phyloP scores from a whole-genome alignment of 2,329 filamentous ascomycete species.

The Colletotrichum scovillei region DNA sequence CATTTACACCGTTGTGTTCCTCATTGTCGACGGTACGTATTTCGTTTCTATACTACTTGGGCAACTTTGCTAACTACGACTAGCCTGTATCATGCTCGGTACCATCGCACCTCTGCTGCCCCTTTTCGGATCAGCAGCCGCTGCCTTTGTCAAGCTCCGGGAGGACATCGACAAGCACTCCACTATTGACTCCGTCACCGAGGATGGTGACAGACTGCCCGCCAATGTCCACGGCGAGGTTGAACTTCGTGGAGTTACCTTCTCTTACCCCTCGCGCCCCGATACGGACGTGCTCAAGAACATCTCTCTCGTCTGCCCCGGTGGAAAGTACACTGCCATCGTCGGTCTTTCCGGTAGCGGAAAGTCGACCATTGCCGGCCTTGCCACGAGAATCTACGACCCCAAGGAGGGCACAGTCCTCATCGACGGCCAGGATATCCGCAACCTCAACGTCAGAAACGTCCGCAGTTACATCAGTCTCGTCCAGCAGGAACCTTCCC shows the following conservation, averaged over 20 bases:
- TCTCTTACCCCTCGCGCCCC: conserved; percentile 57
- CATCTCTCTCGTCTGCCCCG: conserved; percentile 59
- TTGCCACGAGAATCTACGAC: conserved; percentile 69
- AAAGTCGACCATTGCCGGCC: conserved; percentile 66
- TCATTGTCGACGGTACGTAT: conserved; percentile 67
- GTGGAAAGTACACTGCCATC: conserved; percentile 63
- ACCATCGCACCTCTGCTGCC: conserved; percentile 72
- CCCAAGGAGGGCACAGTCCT: conserved; percentile 59
- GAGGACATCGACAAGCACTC: conserved; percentile 66
- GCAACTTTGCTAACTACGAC: conserved; percentile 46
- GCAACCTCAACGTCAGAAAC: conserved; percentile 57
- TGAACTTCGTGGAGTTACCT: conserved; percentile 55
- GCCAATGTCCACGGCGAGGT: conserved; percentile 60
- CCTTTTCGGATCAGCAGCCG: conserved; percentile 67
- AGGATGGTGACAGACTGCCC: conserved; percentile 54
- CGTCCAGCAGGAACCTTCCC: conserved; percentile 58
- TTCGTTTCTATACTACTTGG: conserved; percentile 42
- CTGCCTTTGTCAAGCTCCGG: conserved; percentile 68
- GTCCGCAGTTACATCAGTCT: conserved; percentile 55
- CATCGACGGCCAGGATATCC: conserved; percentile 61
- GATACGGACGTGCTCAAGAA: conserved; percentile 54
- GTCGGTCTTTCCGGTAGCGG: conserved; percentile 69
- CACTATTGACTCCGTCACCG: conserved; percentile 55
- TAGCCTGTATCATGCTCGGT: conserved; percentile 70
- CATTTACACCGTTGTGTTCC: conserved; percentile 73